Percentiles rank a stretch among this genome's conserved stretches.
phyloP scores from a whole-genome alignment of 2,329 filamentous ascomycete species.

The Ascochyta fabae region DNA sequence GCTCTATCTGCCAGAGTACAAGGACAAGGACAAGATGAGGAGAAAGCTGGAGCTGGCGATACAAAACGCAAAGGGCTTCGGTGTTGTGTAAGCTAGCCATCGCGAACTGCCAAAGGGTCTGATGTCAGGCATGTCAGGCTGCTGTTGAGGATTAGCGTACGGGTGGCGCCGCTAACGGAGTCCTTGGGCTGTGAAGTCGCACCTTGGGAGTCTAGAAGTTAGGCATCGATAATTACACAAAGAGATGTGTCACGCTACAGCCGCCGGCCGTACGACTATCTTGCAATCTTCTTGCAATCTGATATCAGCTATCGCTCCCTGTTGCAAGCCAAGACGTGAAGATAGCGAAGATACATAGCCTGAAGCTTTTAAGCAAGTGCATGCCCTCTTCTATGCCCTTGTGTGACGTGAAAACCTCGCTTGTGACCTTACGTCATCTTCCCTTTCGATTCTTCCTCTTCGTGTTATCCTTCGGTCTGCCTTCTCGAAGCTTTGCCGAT shows the following conservation, averaged over 20 bases:
- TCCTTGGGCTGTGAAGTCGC: not conserved
- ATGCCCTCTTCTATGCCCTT: not conserved
- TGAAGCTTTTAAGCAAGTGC: constrained; percentile 5
- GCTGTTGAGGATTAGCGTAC: not conserved
- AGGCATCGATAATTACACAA: constrained; percentile 8
- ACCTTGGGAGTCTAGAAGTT: not conserved
- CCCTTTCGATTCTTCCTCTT: not conserved
- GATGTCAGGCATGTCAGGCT: not conserved
- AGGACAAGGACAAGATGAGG: constrained; percentile 70
- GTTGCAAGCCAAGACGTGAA: not conserved
- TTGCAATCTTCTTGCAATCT: constrained; percentile 7
- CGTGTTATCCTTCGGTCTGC: constrained; percentile 7
- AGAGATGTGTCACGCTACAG: constrained; percentile 5
- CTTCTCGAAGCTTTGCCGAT: constrained; percentile 20
- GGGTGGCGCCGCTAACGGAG: constrained; percentile 16
- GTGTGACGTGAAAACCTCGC: not conserved
- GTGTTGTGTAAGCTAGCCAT: constrained; percentile 48
- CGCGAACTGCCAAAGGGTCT: constrained; percentile 8
- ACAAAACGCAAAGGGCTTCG: constrained; percentile 88
- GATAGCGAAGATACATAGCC: constrained; percentile 7
- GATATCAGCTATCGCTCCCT: constrained; percentile 6
- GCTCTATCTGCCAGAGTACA: constrained; percentile 83
- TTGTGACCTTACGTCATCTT: not conserved
- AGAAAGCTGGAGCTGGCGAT: constrained; percentile 83
- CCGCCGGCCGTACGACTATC: constrained; percentile 6